Evolutionary conservation across 2,329 filamentous ascomycete species (phyloP).

Genomic region (Trichoderma simmonsii): DNA sequence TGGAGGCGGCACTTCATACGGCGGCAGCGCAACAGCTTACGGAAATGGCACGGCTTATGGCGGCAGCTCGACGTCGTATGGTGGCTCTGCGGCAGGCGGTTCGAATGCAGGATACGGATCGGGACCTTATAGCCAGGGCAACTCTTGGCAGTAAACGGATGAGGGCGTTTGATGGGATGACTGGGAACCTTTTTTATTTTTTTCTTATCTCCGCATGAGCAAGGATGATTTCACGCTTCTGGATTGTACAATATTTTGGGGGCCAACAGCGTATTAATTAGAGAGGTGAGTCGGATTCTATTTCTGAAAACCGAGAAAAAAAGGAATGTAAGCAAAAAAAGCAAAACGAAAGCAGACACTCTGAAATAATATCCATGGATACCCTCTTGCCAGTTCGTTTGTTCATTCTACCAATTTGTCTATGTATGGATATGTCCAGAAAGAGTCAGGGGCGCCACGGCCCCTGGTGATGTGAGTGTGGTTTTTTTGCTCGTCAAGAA

Average conservation of each 20-base stretch:
- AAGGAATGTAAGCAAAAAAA: not conserved
- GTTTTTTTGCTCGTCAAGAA: not conserved
- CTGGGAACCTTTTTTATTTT: slow-evolving; percentile 5
- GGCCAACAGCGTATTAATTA: slow-evolving; percentile 14
- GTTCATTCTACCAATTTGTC: slow-evolving; percentile 10
- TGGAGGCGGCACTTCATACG: slow-evolving; percentile 52
- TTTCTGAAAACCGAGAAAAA: not conserved
- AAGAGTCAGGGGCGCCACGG: not conserved
- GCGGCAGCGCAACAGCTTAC: slow-evolving; percentile 62
- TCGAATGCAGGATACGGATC: slow-evolving; percentile 23
- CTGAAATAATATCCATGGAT: not conserved
- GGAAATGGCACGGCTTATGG: slow-evolving; percentile 30
- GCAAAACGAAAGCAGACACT: not conserved
- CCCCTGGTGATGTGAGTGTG: not conserved
- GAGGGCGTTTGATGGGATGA: slow-evolving; percentile 18
- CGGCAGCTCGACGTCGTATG: slow-evolving; percentile 14
- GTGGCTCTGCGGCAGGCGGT: slow-evolving; percentile 3
- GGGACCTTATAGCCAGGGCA: slow-evolving; percentile 46
- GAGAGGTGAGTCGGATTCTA: not conserved
- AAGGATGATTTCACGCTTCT: slow-evolving; percentile 11
- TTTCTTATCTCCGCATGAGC: not conserved
- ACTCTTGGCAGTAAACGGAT: slow-evolving; percentile 43
- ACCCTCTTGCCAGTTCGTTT: not conserved
- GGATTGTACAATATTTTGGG: slow-evolving; percentile 17
- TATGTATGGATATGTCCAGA: not conserved